These are phyloP conservation scores for Tritrichomonas foetus DNA, from an alignment of 208 protist genomes.

Conservation along the genomic window DNA sequence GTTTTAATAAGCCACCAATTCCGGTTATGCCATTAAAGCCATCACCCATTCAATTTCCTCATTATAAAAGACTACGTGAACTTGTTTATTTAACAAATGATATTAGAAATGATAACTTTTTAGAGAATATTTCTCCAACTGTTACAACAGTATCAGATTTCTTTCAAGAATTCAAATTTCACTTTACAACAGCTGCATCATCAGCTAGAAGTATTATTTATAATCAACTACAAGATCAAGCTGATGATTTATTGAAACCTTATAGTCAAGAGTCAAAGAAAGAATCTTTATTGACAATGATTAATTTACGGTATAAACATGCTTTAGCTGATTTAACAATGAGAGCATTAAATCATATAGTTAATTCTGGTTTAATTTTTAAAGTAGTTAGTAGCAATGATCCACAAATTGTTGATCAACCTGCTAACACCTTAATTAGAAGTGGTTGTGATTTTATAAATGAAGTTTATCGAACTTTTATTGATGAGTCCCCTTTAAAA, in stretches of 20 bases:
- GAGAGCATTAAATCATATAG: neutral
- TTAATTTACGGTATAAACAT: neutral
- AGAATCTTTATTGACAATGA: neutral
- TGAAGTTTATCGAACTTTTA: neutral
- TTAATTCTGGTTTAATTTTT: neutral
- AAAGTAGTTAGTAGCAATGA: neutral
- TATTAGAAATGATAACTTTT: neutral
- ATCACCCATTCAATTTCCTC: neutral
- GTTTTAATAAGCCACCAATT: too few relatives aligned
- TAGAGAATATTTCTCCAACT: neutral
- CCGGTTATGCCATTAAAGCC: neutral
- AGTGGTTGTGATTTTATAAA: neutral
- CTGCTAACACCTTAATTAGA: neutral
- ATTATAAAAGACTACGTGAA: neutral
- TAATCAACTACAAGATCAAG: too few relatives aligned
- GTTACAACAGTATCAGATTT: neutral
- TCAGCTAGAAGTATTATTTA: too few relatives aligned
- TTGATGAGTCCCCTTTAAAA: neutral
- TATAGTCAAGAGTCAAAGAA: neutral
- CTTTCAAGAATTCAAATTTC: too few relatives aligned
- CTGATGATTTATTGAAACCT: too few relatives aligned
- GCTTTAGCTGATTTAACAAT: neutral
- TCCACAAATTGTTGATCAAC: neutral
- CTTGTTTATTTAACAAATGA: neutral
- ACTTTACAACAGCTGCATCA: too few relatives aligned